These are phyloP conservation scores for Cynanchum wilfordii DNA, from an alignment of 257 asterid genomes.

Conservation along the genomic window DNA sequence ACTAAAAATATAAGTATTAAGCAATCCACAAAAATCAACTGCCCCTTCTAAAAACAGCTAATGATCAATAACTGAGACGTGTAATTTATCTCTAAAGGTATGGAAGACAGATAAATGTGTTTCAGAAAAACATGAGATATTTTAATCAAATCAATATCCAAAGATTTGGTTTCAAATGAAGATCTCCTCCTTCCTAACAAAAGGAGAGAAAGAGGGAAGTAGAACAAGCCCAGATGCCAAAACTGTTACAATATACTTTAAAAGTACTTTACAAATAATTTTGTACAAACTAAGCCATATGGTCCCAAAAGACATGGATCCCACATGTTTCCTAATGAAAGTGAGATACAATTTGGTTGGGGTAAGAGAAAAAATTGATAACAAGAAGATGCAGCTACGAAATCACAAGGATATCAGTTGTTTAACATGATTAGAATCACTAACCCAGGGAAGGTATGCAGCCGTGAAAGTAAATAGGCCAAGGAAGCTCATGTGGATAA, in stretches of 20 bases:
- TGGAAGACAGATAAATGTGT: no score
- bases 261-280: neutral
- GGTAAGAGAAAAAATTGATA: neutral
- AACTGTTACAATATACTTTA: no score
- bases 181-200: neutral
- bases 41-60: neutral
- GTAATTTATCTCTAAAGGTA: neutral
- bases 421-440: conserved; percentile 18
- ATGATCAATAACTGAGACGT: neutral
- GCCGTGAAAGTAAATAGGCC: conserved; percentile 98
- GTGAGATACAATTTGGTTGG: neutral
- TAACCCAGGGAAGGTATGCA: conserved; percentile 98
- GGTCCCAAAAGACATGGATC: neutral
- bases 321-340: neutral
- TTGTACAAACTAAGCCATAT: neutral
- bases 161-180: neutral
- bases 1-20: neutral
- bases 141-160: neutral
- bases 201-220: neutral
- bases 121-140: neutral
- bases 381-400: neutral
- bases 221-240: neutral
- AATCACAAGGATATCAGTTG: neutral
- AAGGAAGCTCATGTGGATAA: conserved; percentile 95
- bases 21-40: neutral